Evolutionary conservation across 2,329 filamentous ascomycete species (phyloP), one percentile per base, ranked within the genome.

Genomic region (Pleurostoma richardsiae): DNA sequence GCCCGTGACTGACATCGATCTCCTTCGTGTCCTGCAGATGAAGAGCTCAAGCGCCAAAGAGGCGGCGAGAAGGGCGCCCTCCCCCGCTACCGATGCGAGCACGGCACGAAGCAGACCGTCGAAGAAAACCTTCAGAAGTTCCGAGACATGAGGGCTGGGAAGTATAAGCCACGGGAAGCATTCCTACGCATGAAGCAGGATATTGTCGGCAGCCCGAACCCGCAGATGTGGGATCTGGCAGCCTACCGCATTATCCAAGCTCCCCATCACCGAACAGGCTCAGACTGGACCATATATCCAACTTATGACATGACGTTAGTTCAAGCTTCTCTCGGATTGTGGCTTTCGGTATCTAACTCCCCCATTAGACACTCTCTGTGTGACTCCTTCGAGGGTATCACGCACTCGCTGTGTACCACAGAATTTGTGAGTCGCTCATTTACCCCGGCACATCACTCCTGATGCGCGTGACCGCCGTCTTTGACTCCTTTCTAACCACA

Each of bases 191-290:
- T 97, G 91, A 95, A 95, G 73, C 89, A 95, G 74, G 80, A 90
- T 53, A 88, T 89, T 52, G 80, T 81, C 43, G 85, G 86, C 57
- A 85, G 86, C 30, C 19, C 19, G 19, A 96, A 96, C 64, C 90
- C 91, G 5, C 89, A 95, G 67, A 91, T 96, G 88, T 96, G 92
- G 92, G 92, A 97, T 73, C 70, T 96, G 45, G 88, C 88, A 2
- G 92, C 92, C 11, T 97, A 96, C 67, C 83, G 92, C 50, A 85
- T 97, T 46, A 77, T 90, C 51, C 80, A 52, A 33, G 46, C 74
- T 50, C 77, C 83, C 40, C 90, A 95, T 63, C 83, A 89, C 66
- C 80, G 88, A 33, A 95, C 91, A 0, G 89, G 88, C 30, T 73
- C 80, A 53, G 83, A 86, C 61, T 97, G 91, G 90, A 86, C 83